Base-by-base conservation (phyloP, 495 filamentous ascomycete species). In the Penicillium ucsense region DNA sequence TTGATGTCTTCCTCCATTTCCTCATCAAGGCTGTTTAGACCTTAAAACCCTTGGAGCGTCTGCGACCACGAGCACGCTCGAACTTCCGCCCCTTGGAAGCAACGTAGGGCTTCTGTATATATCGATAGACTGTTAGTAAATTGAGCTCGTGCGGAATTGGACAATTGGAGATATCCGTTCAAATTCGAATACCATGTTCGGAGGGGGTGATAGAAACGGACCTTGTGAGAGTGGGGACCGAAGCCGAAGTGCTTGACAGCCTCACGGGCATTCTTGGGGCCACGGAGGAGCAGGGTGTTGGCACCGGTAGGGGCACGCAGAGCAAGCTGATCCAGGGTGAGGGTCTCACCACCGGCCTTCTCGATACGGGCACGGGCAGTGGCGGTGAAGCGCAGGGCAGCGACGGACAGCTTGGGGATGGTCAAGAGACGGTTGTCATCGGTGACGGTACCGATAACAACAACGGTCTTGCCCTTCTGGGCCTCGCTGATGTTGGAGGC, bases 21-120 rank as follows among this genome's bases (percentile, higher is more conserved):
- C 38, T 51, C 45, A 50, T 49, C 40, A 50, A 41, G 41, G 52
- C 48, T 41, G 47, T 66, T 67, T 91, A 98, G 66, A 98, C 92
- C 87, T 98, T 98, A 87, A 97, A 98, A 78, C 94, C 92, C 54
- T 82, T 76, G 57, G 89, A 95, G 68, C 88, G 78, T 78, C 92
- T 91, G 70, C 92, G 88, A 65, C 92, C 92, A 89, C 92, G 90
- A 65, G 91, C 92, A 46, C 80, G 77, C 82, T 98, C 92, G 77
- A 97, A 98, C 79, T 98, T 98, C 70, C 94, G 85, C 61, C 94
- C 94, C 83, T 98, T 98, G 79, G 86, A 92, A 71, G 84, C 81
- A 60, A 98, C 82, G 59, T 96, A 90, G 29, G 94, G 94, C 79
- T 94, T 94, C 89, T 88, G 54, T 45, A 57, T 31, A 43, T 44